Evolutionary conservation across 192 early-diverging fungal genomes (phyloP).

Genomic region (Coemansia sp.): DNA sequence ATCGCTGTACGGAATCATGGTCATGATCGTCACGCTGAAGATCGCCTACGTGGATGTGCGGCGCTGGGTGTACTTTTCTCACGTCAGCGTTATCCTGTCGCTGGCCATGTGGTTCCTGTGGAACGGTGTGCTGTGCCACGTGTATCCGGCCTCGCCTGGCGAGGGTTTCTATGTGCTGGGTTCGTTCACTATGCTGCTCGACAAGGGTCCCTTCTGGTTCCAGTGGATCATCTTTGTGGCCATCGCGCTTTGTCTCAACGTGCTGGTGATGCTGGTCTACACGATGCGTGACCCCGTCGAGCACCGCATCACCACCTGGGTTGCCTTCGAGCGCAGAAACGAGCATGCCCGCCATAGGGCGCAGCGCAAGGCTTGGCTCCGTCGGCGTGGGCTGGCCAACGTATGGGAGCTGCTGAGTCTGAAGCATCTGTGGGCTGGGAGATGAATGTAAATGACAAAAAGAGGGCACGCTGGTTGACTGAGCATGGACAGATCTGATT

Average conservation of each 20-base stretch:
- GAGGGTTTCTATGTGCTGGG: conserved; percentile 61
- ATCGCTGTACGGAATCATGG: conserved; percentile 61
- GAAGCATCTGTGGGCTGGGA: background rate
- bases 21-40: conserved; percentile 69
- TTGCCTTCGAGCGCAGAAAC: conserved; percentile 26
- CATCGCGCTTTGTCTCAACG: conserved; percentile 57
- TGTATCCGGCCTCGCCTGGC: conserved; percentile 56
- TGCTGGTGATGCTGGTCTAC: conserved; percentile 41
- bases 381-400: background rate
- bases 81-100: conserved; percentile 59
- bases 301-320: conserved; percentile 38
- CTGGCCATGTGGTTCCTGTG: conserved; percentile 64
- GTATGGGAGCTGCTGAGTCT: conserved; percentile 1
- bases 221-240: conserved; percentile 59
- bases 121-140: conserved; percentile 62
- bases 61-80: conserved; percentile 63
- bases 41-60: conserved; percentile 71
- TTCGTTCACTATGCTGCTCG: conserved; percentile 53
- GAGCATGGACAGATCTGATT: too few species aligned
- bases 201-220: conserved; percentile 59
- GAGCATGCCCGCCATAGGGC: conserved; percentile 16
- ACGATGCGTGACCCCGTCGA: conserved; percentile 37
- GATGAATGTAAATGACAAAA: too few species aligned
- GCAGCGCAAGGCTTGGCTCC: conserved; percentile 10
- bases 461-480: background rate